phyloP scores from a whole-genome alignment of 2,329 filamentous ascomycete species.

The Nemania serpens region DNA sequence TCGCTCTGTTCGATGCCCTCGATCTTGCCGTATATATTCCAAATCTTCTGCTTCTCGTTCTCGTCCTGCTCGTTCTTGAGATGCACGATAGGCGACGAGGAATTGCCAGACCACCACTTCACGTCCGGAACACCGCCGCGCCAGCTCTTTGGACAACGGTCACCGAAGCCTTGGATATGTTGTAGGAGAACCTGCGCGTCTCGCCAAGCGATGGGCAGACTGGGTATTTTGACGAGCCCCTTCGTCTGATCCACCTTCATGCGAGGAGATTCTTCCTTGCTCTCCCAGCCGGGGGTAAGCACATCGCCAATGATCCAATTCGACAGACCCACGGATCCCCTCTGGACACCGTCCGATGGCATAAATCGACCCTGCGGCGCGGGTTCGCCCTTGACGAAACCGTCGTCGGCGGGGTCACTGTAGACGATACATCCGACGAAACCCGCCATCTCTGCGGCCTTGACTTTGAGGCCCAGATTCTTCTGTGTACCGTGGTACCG shows the following conservation, averaged over 20 bases:
- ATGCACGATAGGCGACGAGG: conserved; percentile 74
- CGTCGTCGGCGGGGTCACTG: conserved; percentile 85
- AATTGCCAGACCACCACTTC: conserved; percentile 85
- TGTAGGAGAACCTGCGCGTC: conserved; percentile 82
- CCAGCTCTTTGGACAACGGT: conserved; percentile 72
- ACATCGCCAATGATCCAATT: conserved; percentile 88
- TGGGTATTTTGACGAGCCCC: conserved; percentile 82
- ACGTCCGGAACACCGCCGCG: conserved; percentile 76
- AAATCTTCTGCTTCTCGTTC: conserved; percentile 79
- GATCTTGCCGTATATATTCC: conserved; percentile 88
- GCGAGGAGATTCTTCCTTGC: conserved; percentile 66
- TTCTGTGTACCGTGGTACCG: conserved; percentile 76
- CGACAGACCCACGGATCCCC: conserved; percentile 78
- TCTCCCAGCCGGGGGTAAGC: conserved; percentile 87
- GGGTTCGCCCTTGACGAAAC: conserved; percentile 72
- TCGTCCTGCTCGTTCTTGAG: conserved; percentile 89
- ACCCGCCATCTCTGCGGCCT: conserved; percentile 84
- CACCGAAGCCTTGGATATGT: conserved; percentile 74
- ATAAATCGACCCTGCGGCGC: conserved; percentile 80
- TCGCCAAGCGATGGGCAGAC: conserved; percentile 85
- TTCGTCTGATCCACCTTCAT: conserved; percentile 71
- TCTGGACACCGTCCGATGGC: conserved; percentile 80
- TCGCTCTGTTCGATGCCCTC: conserved; percentile 80
- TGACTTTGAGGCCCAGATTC: conserved; percentile 81
- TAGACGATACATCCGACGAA: conserved; percentile 90